Conservation (phyloP, 495 filamentous ascomycete genomes). For the Aspergillus egyptiacus region DNA sequence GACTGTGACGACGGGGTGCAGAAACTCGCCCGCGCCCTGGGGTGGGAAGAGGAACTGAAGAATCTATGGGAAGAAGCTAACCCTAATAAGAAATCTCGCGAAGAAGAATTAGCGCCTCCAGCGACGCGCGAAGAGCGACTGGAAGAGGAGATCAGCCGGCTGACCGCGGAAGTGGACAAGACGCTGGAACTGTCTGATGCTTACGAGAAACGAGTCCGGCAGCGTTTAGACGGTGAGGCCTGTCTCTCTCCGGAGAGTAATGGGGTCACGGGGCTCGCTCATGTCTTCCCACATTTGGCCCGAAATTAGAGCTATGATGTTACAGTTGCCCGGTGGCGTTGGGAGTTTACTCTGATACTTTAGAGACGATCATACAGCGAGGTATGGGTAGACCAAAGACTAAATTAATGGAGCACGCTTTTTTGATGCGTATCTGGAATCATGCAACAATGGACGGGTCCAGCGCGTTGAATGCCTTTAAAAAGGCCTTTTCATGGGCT, state of each 20-base stretch:
- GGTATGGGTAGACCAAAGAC: conserved; percentile 2
- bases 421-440: background rate
- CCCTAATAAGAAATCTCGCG: conserved; percentile 29
- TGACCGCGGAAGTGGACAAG: conserved; percentile 49
- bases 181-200: conserved; percentile 43
- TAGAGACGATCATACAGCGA: background rate
- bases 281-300: conserved; percentile 45
- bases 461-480: background rate
- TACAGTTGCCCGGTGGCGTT: background rate
- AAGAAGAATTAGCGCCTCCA: conserved; percentile 27
- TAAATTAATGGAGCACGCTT: background rate
- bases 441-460: background rate
- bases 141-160: conserved; percentile 46
- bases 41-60: conserved; percentile 85
- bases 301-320: background rate
- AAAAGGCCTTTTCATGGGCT: background rate
- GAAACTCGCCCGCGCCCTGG: conserved; percentile 71
- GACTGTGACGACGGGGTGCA: conserved; percentile 82
- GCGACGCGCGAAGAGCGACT: conserved; percentile 50
- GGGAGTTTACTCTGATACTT: background rate
- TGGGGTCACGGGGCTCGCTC: conserved; percentile 22
- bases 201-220: conserved; percentile 38
- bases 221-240: conserved; percentile 26
- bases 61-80: conserved; percentile 55
- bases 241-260: conserved; percentile 1